Evolutionary conservation across 371 early-diverging fungal species (phyloP).

Genomic region (Mortierella sp.): DNA sequence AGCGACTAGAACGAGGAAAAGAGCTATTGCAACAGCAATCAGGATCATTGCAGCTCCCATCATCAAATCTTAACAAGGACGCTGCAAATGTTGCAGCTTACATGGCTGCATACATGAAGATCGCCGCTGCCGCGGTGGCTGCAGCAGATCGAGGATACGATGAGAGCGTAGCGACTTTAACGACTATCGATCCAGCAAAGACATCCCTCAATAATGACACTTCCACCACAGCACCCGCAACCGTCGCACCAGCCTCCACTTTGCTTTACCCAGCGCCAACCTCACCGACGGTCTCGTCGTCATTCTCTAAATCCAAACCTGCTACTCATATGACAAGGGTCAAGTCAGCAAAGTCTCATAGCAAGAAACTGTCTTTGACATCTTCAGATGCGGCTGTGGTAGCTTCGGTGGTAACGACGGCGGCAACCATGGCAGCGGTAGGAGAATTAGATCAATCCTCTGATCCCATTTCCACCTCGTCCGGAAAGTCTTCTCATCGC

Average conservation of each 20-base stretch:
- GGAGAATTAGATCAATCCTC: no score
- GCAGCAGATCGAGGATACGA: conserved; percentile 14
- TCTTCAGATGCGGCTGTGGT: background rate
- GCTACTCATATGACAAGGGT: conserved; percentile 6
- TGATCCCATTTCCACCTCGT: background rate
- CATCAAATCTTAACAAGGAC: conserved; percentile 24
- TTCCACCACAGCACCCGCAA: background rate
- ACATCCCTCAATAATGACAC: conserved; percentile 10
- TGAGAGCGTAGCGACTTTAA: background rate
- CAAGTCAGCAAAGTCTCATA: conserved; percentile 6
- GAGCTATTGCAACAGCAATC: conserved; percentile 9
- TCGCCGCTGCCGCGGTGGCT: conserved; percentile 7
- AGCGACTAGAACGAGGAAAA: conserved; percentile 20
- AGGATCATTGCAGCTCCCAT: conserved; percentile 1
- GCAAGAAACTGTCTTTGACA: conserved; percentile 50
- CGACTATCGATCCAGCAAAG: conserved; percentile 26
- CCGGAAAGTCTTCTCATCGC: conserved; percentile 39
- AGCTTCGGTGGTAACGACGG: background rate
- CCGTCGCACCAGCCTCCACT: conserved; percentile 35
- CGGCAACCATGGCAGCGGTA: background rate
- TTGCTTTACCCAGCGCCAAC: conserved; percentile 27
- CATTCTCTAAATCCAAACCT: conserved; percentile 5
- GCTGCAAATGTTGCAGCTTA: conserved; percentile 51
- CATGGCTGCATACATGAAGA: conserved; percentile 43
- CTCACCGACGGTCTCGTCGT: background rate